A percentile compares a stretch with the other conserved stretches of the same genome.
Evolutionary conservation across 1,284 basidiomycete species (phyloP).

Genomic region (Puccinia coronata): DNA sequence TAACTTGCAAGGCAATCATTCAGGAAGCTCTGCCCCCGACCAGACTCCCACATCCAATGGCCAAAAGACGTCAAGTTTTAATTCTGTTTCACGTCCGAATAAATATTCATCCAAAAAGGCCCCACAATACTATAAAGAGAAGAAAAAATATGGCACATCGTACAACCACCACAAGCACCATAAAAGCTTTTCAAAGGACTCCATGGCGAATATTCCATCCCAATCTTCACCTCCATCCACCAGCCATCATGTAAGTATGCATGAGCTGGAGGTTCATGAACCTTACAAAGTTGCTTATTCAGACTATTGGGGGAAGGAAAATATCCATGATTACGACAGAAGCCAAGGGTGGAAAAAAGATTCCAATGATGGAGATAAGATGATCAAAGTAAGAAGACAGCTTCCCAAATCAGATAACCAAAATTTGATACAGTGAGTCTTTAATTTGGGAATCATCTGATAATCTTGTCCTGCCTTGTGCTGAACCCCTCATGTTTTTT

Average conservation of each 20-base stretch:
- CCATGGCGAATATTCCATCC: background rate
- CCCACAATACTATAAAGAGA: background rate
- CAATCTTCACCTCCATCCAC: background rate
- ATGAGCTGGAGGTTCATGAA: slow-evolving; percentile 23
- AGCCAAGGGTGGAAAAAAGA: background rate
- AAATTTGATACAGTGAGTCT: slow-evolving; percentile 13
- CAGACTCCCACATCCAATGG: background rate
- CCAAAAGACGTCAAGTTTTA: background rate
- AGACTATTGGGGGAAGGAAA: background rate
- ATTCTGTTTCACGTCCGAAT: background rate
- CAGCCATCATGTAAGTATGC: background rate
- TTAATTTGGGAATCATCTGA: background rate
- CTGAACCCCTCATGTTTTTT: background rate
- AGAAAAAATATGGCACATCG: background rate
- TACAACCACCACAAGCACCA: background rate
- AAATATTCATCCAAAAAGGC: background rate
- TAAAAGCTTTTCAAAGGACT: background rate
- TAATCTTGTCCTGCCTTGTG: background rate
- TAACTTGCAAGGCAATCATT: background rate
- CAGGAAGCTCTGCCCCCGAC: background rate
- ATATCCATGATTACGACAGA: background rate
- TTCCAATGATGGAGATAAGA: background rate
- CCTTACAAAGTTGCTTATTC: slow-evolving; percentile 7
- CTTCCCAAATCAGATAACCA: slow-evolving; percentile 8
- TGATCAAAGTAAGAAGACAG: background rate